Percentiles rank a stretch among this genome's conserved stretches.
These are phyloP conservation scores for Citrus trifoliata DNA, from an alignment of 345 rosid species.

Conservation along the genomic window DNA sequence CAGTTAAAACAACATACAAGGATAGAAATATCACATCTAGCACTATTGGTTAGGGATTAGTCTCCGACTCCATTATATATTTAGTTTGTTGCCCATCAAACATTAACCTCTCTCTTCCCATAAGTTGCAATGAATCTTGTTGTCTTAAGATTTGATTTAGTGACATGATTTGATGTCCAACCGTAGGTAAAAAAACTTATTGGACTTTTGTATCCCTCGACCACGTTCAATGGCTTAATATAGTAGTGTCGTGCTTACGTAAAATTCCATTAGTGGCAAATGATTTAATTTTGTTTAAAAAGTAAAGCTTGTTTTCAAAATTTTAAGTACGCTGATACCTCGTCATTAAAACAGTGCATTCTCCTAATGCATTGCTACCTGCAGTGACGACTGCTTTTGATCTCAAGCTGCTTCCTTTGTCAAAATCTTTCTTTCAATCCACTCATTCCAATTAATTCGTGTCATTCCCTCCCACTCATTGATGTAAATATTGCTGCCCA, in stretches of 20 bases:
- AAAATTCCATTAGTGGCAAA: background rate
- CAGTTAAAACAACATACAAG: background rate
- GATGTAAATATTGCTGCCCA: background rate
- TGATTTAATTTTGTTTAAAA: background rate
- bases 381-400: constrained; percentile 2
- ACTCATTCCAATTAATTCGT: background rate
- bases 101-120: background rate
- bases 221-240: background rate
- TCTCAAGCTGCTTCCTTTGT: background rate
- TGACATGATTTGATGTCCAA: background rate
- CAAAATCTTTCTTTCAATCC: constrained; percentile 12
- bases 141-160: background rate
- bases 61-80: background rate
- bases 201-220: background rate
- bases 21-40: constrained; percentile 38
- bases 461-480: background rate
- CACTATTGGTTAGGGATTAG: background rate
- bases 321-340: background rate
- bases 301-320: background rate
- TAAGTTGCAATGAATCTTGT: background rate
- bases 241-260: background rate
- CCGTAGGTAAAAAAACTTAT: background rate
- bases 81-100: background rate
- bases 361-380: background rate
- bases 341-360: background rate